phyloP scores from a whole-genome alignment of 371 early-diverging fungal genomes.

The Syncephalastrum monosporum region DNA sequence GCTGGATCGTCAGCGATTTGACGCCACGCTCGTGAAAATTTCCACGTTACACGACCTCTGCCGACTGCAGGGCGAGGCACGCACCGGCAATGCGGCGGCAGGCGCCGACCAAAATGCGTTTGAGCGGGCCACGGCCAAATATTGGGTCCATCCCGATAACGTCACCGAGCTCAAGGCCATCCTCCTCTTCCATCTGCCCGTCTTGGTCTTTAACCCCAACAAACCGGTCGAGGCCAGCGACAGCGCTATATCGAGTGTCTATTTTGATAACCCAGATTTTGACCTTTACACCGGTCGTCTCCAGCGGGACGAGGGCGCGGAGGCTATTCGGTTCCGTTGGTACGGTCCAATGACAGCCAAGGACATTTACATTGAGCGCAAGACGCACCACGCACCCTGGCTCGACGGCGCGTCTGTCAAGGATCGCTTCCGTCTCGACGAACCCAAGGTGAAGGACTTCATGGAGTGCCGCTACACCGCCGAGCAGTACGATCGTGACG shows the following conservation, averaged over 20 bases:
- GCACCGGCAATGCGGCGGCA: constrained; percentile 55
- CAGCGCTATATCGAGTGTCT: constrained; percentile 92
- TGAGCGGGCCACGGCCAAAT: constrained; percentile 90
- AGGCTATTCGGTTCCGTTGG: constrained; percentile 91
- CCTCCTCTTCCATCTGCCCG: constrained; percentile 94
- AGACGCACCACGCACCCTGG: constrained; percentile 96
- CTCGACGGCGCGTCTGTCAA: constrained; percentile 97
- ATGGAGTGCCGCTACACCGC: constrained; percentile 79
- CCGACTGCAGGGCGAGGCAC: constrained; percentile 67
- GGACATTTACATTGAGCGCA: constrained; percentile 95
- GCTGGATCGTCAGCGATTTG: constrained; percentile 61
- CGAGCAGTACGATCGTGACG: constrained; percentile 71
- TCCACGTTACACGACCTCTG: constrained; percentile 87
- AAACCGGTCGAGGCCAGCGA: constrained; percentile 66
- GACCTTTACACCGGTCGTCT: constrained; percentile 92
- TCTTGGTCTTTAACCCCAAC: constrained; percentile 85
- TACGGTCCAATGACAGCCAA: constrained; percentile 68
- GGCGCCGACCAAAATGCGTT: constrained; percentile 71
- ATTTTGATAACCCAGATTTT: constrained; percentile 92
- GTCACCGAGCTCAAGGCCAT: constrained; percentile 92
- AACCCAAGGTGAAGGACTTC: constrained; percentile 85
- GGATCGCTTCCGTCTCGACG: constrained; percentile 90
- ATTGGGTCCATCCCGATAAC: constrained; percentile 99
- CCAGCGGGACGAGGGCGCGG: constrained; percentile 90
- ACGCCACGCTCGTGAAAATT: constrained; percentile 83